phyloP scores from a whole-genome alignment of 495 filamentous ascomycete species.

The Elaphomyces granulatus region DNA sequence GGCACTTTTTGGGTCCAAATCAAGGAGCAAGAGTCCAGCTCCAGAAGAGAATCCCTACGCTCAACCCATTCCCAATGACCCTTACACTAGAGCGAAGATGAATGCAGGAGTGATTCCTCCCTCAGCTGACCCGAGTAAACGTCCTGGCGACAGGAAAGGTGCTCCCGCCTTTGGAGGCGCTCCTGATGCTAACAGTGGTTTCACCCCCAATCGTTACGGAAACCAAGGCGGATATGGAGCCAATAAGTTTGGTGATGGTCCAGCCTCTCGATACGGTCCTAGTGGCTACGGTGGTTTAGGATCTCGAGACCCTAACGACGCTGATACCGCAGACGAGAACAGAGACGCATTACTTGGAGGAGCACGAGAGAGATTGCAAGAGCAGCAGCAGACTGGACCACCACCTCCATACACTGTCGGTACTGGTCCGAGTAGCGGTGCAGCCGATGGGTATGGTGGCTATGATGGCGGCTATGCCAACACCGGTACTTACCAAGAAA shows the following conservation, averaged over 20 bases:
- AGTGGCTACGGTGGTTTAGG: slow-evolving; percentile 67
- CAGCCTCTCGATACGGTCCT: slow-evolving; percentile 35
- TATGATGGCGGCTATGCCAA: slow-evolving; percentile 37
- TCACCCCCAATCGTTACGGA: slow-evolving; percentile 48
- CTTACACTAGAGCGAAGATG: slow-evolving; percentile 48
- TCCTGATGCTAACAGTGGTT: slow-evolving; percentile 40
- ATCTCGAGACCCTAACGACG: slow-evolving; percentile 37
- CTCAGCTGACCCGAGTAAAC: slow-evolving; percentile 14
- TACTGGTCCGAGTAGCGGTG: slow-evolving; percentile 14
- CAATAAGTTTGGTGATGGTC: slow-evolving; percentile 42
- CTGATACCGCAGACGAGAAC: slow-evolving; percentile 35
- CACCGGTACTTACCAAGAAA: slow-evolving; percentile 35
- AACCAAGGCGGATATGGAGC: slow-evolving; percentile 49
- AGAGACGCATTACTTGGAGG: slow-evolving; percentile 52
- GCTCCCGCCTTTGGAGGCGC: slow-evolving; percentile 26
- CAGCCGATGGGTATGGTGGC: slow-evolving; percentile 22
- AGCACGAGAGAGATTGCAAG: slow-evolving; percentile 39
- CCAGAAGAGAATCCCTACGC: slow-evolving; percentile 51
- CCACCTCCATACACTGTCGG: slow-evolving; percentile 18
- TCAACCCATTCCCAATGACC: slow-evolving; percentile 42
- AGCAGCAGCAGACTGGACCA: slow-evolving; percentile 24
- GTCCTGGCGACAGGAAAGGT: slow-evolving; percentile 16
- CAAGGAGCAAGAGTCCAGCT: slow-evolving; percentile 45
- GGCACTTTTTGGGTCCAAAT: slow-evolving; percentile 42
- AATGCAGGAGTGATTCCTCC: slow-evolving; percentile 29